phyloP scores from a whole-genome alignment of 2,329 filamentous ascomycete genomes.

The Trichophyton mentagrophytes region DNA sequence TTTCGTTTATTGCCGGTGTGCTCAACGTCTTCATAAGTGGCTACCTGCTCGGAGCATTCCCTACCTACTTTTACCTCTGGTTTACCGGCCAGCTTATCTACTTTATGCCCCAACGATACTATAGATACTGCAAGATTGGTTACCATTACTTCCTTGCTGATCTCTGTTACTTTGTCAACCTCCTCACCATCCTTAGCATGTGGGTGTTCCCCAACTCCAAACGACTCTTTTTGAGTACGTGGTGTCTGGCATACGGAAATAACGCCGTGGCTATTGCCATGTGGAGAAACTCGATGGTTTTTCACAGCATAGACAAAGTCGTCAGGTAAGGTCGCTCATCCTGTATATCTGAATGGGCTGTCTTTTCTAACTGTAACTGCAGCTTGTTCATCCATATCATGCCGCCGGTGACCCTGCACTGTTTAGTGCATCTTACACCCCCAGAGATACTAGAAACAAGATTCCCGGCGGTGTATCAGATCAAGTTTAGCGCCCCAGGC shows the following conservation, averaged over 20 bases:
- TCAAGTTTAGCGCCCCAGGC: conserved; percentile 56
- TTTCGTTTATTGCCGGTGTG: conserved; percentile 90
- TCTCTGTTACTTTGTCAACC: conserved; percentile 95
- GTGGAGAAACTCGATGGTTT: conserved; percentile 98
- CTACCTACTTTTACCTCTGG: conserved; percentile 83
- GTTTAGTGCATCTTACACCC: conserved; percentile 70
- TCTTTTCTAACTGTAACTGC: conserved; percentile 3
- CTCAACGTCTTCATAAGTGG: conserved; percentile 96
- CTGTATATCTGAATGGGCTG: background rate
- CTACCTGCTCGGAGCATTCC: conserved; percentile 76
- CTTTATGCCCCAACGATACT: conserved; percentile 93
- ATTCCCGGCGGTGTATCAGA: conserved; percentile 75
- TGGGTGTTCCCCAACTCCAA: conserved; percentile 89
- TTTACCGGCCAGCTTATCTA: conserved; percentile 78
- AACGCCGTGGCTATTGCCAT: conserved; percentile 96
- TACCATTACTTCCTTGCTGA: conserved; percentile 97
- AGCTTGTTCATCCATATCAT: conserved; percentile 98
- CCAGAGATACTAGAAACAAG: conserved; percentile 50
- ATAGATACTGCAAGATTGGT: conserved; percentile 78
- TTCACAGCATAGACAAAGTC: conserved; percentile 97
- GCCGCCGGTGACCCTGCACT: conserved; percentile 89
- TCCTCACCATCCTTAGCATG: conserved; percentile 66
- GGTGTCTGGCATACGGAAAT: conserved; percentile 88
- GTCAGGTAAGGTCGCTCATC: conserved; percentile 50
- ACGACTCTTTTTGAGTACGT: conserved; percentile 79